Percentiles rank a stretch among this genome's conserved stretches.
phyloP scores from a whole-genome alignment of 2,329 filamentous ascomycete species.

The Neurospora sp. region DNA sequence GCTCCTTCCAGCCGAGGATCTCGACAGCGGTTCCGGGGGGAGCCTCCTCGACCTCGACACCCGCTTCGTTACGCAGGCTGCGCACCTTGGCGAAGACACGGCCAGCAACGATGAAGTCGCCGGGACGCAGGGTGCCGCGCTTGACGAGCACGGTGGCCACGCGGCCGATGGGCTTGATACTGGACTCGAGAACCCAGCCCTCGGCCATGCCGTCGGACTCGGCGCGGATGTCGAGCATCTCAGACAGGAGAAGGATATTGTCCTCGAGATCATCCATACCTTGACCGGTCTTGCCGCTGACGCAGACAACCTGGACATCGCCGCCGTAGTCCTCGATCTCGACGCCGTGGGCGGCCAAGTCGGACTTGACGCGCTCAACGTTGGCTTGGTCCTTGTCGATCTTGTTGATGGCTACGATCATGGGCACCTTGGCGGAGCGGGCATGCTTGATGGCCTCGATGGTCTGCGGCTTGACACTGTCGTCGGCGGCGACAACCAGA shows the following conservation, averaged over 20 bases:
- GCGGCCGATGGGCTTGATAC: slow-evolving; percentile 74
- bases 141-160: slow-evolving; percentile 84
- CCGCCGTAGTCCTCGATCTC: slow-evolving; percentile 93
- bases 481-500: slow-evolving; percentile 89
- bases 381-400: slow-evolving; percentile 80
- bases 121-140: slow-evolving; percentile 71
- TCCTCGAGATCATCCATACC: slow-evolving; percentile 92
- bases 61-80: slow-evolving; percentile 75
- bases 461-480: slow-evolving; percentile 95
- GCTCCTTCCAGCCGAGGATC: slow-evolving; percentile 84
- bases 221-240: slow-evolving; percentile 83
- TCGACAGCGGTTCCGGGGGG: slow-evolving; percentile 85
- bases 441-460: slow-evolving; percentile 94
- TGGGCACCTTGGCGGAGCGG: slow-evolving; percentile 74
- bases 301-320: slow-evolving; percentile 82
- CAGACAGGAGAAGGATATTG: slow-evolving; percentile 73
- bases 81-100: slow-evolving; percentile 83
- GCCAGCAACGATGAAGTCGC: slow-evolving; percentile 80
- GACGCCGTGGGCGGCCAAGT: slow-evolving; percentile 73
- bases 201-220: slow-evolving; percentile 69
- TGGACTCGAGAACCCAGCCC: slow-evolving; percentile 89
- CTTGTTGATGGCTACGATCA: slow-evolving; percentile 98
- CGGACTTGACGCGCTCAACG: slow-evolving; percentile 75
- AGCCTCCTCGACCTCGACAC: slow-evolving; percentile 60
- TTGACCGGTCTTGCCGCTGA: slow-evolving; percentile 87